Evolutionary conservation across 768 basidiomycete species (phyloP), one percentile per base, ranked within the genome.

Genomic region (Asterophora parasitica): DNA sequence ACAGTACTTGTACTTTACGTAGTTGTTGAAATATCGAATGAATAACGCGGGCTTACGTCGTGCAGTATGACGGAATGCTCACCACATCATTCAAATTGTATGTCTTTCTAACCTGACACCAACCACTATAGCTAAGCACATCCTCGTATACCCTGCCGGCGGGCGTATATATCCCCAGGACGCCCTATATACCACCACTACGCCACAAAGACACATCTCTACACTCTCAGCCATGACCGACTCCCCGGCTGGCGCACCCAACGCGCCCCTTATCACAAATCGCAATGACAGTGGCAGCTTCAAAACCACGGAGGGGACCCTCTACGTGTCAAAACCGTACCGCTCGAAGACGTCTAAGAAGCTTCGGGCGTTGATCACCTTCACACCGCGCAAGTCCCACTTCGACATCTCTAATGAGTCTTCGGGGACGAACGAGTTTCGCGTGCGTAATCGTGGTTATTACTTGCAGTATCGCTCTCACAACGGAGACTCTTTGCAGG

Each of bases 361-460:
- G 59, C 71, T 93, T 10, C 82, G 87, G 36, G 89, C 92, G 0
- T 69, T 92, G 51, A 74, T 95, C 58, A 85, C 88, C 15, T 98
- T 96, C 66, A 78, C 83, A 4, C 91, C 94, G 4, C 79, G 95
- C 42, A 82, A 84, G 49, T 92, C 91, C 3, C 77, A 75, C 43
- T 91, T 98, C 57, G 93, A 98, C 65, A 85, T 81, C 39, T 72
- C 74, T 52, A 95, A 96, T 62, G 79, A 81, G 59, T 64, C 68
- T 9, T 85, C 85, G 16, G 79, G 80, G 26, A 65, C 77, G 8
- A 95, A 98, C 65, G 86, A 92, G 64, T 96, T 96, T 65, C 79
- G 93, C 52, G 85, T 86, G 63, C 36, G 74, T 67, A 15, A 23
- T 33, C 13, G 40, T 19, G 12, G 23, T 39, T 36, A 23, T 19